Percentiles rank a stretch among this genome's conserved stretches.
These are phyloP conservation scores for Clavispora vitiphila DNA, from an alignment of 805 yeast genomes.

Conservation along the genomic window DNA sequence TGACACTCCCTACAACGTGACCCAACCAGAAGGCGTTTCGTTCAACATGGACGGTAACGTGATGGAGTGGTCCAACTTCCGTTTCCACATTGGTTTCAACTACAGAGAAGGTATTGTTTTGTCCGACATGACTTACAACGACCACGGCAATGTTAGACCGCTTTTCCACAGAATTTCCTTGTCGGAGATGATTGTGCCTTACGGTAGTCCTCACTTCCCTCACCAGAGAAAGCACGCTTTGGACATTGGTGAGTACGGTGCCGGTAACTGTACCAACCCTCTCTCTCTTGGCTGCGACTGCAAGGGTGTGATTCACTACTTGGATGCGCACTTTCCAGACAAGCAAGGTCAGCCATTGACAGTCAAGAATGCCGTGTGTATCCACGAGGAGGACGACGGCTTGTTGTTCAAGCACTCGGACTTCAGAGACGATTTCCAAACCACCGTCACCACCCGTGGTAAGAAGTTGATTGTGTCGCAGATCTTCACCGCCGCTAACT, in stretches of 20 bases:
- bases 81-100: constrained; percentile 77
- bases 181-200: constrained; percentile 82
- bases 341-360: constrained; percentile 66
- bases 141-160: constrained; percentile 69
- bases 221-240: constrained; percentile 84
- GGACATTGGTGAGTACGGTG: constrained; percentile 86
- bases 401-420: constrained; percentile 76
- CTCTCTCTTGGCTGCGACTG: constrained; percentile 78
- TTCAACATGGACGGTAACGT: constrained; percentile 65
- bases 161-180: constrained; percentile 74
- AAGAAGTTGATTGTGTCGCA: constrained; percentile 70
- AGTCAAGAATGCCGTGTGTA: constrained; percentile 72
- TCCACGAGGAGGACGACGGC: constrained; percentile 85
- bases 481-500: constrained; percentile 82
- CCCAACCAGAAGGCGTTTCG: constrained; percentile 81
- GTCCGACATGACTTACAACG: constrained; percentile 68
- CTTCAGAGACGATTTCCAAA: constrained; percentile 73
- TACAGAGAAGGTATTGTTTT: constrained; percentile 82
- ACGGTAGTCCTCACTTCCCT: constrained; percentile 74
- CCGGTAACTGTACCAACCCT: constrained; percentile 81
- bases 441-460: constrained; percentile 71
- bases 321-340: constrained; percentile 73
- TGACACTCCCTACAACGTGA: constrained; percentile 60
- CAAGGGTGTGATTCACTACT: constrained; percentile 78
- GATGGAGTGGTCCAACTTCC: constrained; percentile 74